Conservation (phyloP, 2,329 filamentous ascomycete species). For the Fusarium foetens region DNA sequence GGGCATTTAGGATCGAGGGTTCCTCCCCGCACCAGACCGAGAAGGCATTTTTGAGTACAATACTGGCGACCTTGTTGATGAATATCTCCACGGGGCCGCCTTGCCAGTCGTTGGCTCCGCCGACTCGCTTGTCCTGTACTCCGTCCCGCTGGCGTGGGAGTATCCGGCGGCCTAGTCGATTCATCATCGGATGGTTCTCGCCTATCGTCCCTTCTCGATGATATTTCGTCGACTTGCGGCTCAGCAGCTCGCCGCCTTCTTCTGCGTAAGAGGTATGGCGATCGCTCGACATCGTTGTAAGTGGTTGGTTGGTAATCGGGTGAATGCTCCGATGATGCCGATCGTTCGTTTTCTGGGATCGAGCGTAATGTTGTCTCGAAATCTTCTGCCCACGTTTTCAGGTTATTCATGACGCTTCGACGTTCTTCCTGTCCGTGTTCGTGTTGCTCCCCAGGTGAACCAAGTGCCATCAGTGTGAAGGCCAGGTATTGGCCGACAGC, state of each 20-base stretch:
- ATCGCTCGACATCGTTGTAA: neutral
- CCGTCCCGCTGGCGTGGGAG: neutral
- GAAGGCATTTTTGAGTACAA: neutral
- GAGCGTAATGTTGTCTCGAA: neutral
- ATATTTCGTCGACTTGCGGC: neutral
- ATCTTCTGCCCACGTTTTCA: neutral
- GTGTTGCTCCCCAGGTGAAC: neutral
- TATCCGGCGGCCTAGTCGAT: neutral
- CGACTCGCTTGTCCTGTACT: neutral
- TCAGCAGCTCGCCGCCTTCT: neutral
- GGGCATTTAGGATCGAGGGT: neutral
- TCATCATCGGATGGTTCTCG: neutral
- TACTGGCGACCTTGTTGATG: neutral
- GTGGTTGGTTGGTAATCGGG: neutral
- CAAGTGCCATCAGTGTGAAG: neutral
- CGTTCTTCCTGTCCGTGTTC: neutral
- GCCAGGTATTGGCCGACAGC: neutral
- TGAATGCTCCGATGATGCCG: neutral
- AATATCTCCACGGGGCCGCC: fast-evolving
- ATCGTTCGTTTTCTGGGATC: neutral
- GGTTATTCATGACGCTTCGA: neutral
- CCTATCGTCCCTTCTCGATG: neutral
- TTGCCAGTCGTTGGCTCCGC: neutral
- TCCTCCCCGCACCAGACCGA: neutral
- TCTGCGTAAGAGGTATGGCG: neutral